A percentile compares a stretch with the other conserved stretches of the same genome.
These are phyloP conservation scores for Mycena sp. DNA, from an alignment of 1,284 basidiomycete species.

Conservation along the genomic window DNA sequence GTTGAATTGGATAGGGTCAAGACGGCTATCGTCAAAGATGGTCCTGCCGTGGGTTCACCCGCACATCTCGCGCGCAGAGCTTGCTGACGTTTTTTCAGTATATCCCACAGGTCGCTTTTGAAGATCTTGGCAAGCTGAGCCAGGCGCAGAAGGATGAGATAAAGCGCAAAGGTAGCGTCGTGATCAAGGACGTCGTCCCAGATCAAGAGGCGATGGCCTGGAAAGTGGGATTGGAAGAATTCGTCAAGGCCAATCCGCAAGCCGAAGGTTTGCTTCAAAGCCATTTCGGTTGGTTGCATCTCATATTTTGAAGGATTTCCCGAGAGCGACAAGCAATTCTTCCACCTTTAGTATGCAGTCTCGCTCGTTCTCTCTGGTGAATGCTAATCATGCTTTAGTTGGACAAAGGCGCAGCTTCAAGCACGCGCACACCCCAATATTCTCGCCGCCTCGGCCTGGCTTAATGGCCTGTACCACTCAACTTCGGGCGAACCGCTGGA, in stretches of 20 bases:
- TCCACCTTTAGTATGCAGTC: slow-evolving; percentile 67
- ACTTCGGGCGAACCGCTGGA: slow-evolving; percentile 47
- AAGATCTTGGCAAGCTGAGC: slow-evolving; percentile 28
- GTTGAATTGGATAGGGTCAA: slow-evolving; percentile 55
- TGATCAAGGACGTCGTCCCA: slow-evolving; percentile 16
- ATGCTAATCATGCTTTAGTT: slow-evolving; percentile 48
- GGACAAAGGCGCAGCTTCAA: slow-evolving; percentile 75
- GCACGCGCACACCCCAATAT: slow-evolving; percentile 81
- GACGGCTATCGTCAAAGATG: slow-evolving; percentile 54
- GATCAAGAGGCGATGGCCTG: slow-evolving; percentile 66
- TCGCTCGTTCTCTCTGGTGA: background rate
- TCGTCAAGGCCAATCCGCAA: slow-evolving; percentile 60
- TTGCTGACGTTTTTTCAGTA: slow-evolving; percentile 53
- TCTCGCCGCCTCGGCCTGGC: slow-evolving; percentile 65
- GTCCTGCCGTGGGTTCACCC: slow-evolving; percentile 45
- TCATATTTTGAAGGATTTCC: slow-evolving; percentile 59
- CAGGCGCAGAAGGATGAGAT: slow-evolving; percentile 58
- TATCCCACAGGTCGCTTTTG: slow-evolving; percentile 55
- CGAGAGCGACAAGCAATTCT: slow-evolving; percentile 74
- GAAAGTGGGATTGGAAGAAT: slow-evolving; percentile 67
- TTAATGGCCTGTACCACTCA: slow-evolving; percentile 70
- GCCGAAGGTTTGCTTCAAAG: slow-evolving; percentile 49
- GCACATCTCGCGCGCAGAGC: background rate
- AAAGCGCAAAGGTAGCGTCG: slow-evolving; percentile 31
- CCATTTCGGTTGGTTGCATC: background rate